Conservation (phyloP, 345 rosid species). For the Lepidium africanum region DNA sequence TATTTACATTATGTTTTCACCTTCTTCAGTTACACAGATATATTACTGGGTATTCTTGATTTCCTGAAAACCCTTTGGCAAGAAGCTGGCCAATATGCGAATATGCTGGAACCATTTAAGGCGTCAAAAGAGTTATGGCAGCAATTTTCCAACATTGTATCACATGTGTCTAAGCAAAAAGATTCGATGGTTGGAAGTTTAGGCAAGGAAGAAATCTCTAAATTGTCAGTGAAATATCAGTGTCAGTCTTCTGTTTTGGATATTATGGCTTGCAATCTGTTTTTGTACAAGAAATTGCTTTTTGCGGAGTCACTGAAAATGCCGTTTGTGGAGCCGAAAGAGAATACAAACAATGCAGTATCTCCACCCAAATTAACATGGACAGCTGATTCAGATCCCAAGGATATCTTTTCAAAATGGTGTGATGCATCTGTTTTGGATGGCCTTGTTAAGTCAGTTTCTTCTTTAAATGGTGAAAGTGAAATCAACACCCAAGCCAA, state of each 20-base stretch:
- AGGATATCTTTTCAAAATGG: conserved; percentile 52
- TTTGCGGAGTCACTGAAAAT: conserved; percentile 47
- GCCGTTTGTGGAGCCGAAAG: conserved; percentile 29
- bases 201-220: conserved; percentile 38
- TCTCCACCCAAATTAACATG: conserved; percentile 25
- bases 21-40: conserved; percentile 52
- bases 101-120: conserved; percentile 50
- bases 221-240: conserved; percentile 42
- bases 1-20: conserved; percentile 14
- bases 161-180: conserved; percentile 33
- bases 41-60: conserved; percentile 49
- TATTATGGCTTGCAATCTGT: conserved; percentile 69
- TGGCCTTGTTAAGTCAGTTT: conserved; percentile 45
- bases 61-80: conserved; percentile 89
- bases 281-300: conserved; percentile 62
- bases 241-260: conserved; percentile 73
- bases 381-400: conserved; percentile 34
- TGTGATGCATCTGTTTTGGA: conserved; percentile 47
- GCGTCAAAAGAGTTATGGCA: conserved; percentile 61
- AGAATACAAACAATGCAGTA: conserved; percentile 23
- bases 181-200: conserved; percentile 30
- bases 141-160: conserved; percentile 41
- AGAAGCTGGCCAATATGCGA: conserved; percentile 64
- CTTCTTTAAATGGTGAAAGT: conserved; percentile 47
- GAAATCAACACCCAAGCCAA: conserved; percentile 44